phyloP scores from a whole-genome alignment of 108 stramenopile genomes.

The Nitzschia palea region DNA sequence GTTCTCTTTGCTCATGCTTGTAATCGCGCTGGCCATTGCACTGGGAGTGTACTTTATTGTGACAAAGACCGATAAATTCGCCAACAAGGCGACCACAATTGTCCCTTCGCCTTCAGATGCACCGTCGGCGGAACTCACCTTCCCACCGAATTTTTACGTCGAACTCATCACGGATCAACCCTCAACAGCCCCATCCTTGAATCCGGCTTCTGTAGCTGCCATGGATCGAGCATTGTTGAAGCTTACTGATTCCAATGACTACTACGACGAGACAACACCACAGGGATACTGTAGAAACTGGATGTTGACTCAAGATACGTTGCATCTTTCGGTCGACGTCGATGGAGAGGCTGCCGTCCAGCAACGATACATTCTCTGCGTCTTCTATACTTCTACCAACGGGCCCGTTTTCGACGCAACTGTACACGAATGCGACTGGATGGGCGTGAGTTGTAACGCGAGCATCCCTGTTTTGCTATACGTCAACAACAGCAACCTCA shows the following conservation, averaged over 20 bases:
- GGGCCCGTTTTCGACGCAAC: conserved; percentile 1
- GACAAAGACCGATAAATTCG: not conserved
- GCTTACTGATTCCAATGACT: not conserved
- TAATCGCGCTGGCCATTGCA: not conserved
- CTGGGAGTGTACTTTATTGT: conserved; percentile 13
- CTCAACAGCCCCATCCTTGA: not conserved
- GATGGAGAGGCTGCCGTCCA: conserved; percentile 19
- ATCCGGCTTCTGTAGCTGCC: not conserved
- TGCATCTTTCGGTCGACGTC: not conserved
- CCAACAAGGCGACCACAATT: too few species aligned
- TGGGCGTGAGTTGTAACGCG: conserved; percentile 13
- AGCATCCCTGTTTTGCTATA: not conserved
- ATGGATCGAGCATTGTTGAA: conserved; percentile 9
- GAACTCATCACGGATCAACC: not conserved
- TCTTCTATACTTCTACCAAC: conserved; percentile 15
- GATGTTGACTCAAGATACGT: conserved; percentile 12
- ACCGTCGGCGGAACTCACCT: not conserved
- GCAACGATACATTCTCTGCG: conserved; percentile 30
- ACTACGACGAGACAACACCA: conserved; percentile 10
- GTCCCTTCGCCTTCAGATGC: not conserved
- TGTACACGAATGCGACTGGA: conserved; percentile 28
- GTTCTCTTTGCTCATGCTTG: not conserved
- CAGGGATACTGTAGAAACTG: conserved; percentile 22
- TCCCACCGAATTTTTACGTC: conserved; percentile 5
- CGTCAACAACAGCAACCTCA: conserved; percentile 11